phyloP scores from a whole-genome alignment of 148 eudicot genomes.

The Rhododendron simsii region DNA sequence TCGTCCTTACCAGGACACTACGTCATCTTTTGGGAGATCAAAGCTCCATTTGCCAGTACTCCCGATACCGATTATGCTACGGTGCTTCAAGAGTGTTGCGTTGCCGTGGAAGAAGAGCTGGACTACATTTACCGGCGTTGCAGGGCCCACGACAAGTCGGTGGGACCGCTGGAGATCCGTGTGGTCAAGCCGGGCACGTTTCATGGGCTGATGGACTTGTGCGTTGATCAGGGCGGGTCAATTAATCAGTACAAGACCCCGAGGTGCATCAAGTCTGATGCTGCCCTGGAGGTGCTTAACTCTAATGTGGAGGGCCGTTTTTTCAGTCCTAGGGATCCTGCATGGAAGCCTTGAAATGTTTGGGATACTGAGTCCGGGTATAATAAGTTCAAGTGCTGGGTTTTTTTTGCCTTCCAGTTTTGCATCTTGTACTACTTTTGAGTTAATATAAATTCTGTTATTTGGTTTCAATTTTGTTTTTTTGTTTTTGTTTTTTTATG shows the following conservation, averaged over 20 bases:
- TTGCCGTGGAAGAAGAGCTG: conserved; percentile 56
- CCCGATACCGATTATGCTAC: background rate
- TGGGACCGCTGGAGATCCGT: conserved; percentile 72
- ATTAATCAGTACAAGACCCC: conserved; percentile 90
- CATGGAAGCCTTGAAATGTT: conserved; percentile 46
- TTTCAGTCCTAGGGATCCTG: conserved; percentile 64
- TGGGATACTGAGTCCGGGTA: background rate
- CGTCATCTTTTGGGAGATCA: conserved; percentile 68
- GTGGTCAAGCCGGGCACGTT: conserved; percentile 63
- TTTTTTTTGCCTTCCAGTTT: no score
- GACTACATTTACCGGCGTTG: conserved; percentile 60
- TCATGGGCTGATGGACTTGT: conserved; percentile 64
- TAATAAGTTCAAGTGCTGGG: background rate
- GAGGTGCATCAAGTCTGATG: conserved; percentile 52
- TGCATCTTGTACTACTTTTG: background rate
- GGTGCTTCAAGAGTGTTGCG: conserved; percentile 58
- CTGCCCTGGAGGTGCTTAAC: conserved; percentile 54
- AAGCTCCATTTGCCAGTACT: background rate
- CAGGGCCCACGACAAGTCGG: conserved; percentile 49
- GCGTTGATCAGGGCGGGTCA: conserved; percentile 57
- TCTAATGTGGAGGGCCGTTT: conserved; percentile 40
- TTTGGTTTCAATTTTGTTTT: no score
- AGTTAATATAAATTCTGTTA: no score
- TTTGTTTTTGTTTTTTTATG: no score
- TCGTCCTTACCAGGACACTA: conserved; percentile 77